These are phyloP conservation scores for Phytophthora idaei DNA, from an alignment of 352 stramenopile genomes.

Conservation along the genomic window DNA sequence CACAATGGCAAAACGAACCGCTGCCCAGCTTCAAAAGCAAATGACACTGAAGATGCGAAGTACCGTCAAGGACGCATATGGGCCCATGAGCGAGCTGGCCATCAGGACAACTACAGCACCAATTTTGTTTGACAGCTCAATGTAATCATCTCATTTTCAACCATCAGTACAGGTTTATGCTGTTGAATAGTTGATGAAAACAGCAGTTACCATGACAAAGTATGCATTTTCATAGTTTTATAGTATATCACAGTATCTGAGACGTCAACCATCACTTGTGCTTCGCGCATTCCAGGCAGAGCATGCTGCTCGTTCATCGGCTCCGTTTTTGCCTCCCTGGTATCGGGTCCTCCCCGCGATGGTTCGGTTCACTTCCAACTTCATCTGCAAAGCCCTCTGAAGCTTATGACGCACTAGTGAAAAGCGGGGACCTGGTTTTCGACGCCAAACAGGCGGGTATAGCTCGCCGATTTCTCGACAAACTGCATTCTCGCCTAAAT, in stretches of 20 bases:
- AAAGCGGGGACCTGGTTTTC: conserved; percentile 28
- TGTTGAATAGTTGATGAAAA: not conserved
- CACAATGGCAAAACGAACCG: conserved; percentile 7
- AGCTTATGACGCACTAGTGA: conserved; percentile 38
- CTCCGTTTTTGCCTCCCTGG: conserved; percentile 14
- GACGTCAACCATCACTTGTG: not conserved
- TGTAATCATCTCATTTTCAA: not conserved
- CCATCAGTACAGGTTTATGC: not conserved
- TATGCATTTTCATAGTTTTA: not conserved
- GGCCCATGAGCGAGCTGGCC: conserved; percentile 23
- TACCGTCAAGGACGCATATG: conserved; percentile 11
- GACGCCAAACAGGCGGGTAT: conserved; percentile 43
- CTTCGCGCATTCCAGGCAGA: no score
- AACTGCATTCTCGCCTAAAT: conserved; percentile 57
- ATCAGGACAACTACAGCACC: conserved; percentile 31
- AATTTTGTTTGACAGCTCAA: conserved; percentile 31
- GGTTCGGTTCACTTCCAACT: conserved; percentile 10
- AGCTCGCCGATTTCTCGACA: conserved; percentile 56
- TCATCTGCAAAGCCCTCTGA: conserved; percentile 35
- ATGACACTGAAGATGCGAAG: conserved; percentile 6
- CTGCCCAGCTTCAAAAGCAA: conserved; percentile 9
- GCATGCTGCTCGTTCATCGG: conserved; percentile 14
- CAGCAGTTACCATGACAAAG: not conserved
- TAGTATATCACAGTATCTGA: not conserved
- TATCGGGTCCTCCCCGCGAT: conserved; percentile 10